Percentiles rank a stretch among this genome's conserved stretches.
These are phyloP conservation scores for Urtica urens DNA, from an alignment of 306 rosid genomes.

Conservation along the genomic window DNA sequence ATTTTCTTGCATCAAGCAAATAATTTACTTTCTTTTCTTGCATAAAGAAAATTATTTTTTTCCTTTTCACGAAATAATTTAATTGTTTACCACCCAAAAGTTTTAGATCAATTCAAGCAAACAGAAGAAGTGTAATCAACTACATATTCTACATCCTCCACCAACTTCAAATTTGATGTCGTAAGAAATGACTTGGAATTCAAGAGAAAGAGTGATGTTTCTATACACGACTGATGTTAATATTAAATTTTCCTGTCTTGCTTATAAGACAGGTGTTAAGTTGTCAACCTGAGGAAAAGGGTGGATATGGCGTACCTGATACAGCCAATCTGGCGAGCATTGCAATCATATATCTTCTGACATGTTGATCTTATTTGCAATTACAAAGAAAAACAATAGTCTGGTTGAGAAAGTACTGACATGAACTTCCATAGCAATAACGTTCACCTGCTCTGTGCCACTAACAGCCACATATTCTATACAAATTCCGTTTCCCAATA, in stretches of 20 bases:
- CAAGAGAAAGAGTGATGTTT: too few relatives aligned
- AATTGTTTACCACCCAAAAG: too few relatives aligned
- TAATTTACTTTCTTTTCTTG: too few relatives aligned
- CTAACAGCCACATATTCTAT: conserved; percentile 6
- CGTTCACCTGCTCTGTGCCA: conserved; percentile 4
- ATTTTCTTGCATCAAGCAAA: too few relatives aligned
- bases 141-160: too few relatives aligned
- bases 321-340: background rate
- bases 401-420: conserved; percentile 2
- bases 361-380: background rate
- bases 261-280: background rate
- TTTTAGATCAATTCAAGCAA: too few relatives aligned
- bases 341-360: background rate
- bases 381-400: background rate
- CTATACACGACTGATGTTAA: background rate
- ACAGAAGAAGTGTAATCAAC: too few relatives aligned
- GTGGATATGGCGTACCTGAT: background rate
- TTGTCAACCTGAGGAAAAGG: background rate
- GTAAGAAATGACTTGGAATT: too few relatives aligned
- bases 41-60: too few relatives aligned
- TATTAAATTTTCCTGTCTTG: conserved; percentile 2
- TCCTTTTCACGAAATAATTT: too few relatives aligned
- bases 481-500: conserved; percentile 3
- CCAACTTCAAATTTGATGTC: too few relatives aligned
- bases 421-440: background rate